These are phyloP conservation scores for Clitoria ternatea DNA, from an alignment of 306 rosid genomes.

Conservation along the genomic window DNA sequence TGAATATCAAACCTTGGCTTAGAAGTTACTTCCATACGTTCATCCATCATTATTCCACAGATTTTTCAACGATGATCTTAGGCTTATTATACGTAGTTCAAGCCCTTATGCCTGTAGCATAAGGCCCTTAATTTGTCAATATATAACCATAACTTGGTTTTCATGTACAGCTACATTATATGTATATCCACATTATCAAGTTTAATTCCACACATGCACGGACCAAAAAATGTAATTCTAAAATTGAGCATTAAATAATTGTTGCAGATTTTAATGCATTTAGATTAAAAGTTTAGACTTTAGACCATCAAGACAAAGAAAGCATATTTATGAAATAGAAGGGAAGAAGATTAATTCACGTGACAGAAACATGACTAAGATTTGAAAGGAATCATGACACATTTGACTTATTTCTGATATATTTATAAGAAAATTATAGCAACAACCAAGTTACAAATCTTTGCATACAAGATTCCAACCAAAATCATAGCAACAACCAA, in stretches of 20 bases:
- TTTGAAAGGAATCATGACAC: neutral
- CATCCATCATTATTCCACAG: constrained; percentile 50
- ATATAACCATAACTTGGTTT: neutral
- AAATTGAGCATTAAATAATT: neutral
- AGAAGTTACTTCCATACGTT: constrained; percentile 25
- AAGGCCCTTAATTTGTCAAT: neutral
- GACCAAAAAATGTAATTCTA: neutral
- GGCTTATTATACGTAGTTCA: neutral
- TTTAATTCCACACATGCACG: neutral
- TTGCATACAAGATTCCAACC: too few species aligned
- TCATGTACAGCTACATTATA: neutral
- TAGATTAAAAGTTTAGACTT: too few species aligned
- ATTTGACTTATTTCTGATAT: too few species aligned
- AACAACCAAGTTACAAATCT: too few species aligned
- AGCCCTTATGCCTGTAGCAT: neutral
- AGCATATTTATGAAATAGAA: neutral
- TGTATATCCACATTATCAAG: neutral
- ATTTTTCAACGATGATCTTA: constrained; percentile 10
- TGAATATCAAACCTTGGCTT: neutral
- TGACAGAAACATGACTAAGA: neutral
- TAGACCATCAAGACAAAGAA: neutral
- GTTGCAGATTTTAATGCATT: neutral
- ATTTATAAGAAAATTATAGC: too few species aligned
- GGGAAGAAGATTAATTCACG: neutral
- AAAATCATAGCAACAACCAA: too few species aligned